These are phyloP conservation scores for Coemansia sp. DNA, from an alignment of 192 early-diverging fungal species.

Conservation along the genomic window DNA sequence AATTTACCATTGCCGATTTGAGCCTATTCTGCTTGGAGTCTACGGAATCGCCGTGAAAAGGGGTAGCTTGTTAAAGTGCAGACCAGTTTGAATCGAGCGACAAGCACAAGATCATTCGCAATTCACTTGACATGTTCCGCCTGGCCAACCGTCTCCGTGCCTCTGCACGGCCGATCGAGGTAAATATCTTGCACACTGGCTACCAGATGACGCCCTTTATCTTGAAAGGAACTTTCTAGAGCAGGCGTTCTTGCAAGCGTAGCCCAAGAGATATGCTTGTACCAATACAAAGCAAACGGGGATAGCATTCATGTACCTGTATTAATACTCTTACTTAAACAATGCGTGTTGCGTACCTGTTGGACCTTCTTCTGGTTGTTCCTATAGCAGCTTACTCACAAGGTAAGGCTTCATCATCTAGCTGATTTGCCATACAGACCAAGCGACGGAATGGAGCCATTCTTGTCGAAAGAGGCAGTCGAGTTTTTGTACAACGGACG, in stretches of 20 bases:
- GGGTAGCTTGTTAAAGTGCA: not conserved
- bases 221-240: not conserved
- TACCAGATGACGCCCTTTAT: not conserved
- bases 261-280: no score
- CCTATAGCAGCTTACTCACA: conserved; percentile 26
- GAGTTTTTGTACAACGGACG: conserved; percentile 53
- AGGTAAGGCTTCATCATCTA: conserved; percentile 31
- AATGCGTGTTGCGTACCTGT: no score
- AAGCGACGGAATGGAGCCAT: conserved; percentile 38
- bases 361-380: not conserved
- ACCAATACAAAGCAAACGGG: no score
- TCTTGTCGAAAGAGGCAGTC: conserved; percentile 36
- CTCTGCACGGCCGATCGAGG: conserved; percentile 31
- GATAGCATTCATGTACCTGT: no score
- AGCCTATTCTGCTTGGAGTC: not conserved
- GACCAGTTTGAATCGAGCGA: no score
- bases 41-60: not conserved
- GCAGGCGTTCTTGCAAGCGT: no score
- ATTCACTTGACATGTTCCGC: conserved; percentile 32
- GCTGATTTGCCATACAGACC: conserved; percentile 33
- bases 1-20: conserved; percentile 2
- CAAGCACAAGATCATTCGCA: not conserved
- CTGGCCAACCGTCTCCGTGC: conserved; percentile 23
- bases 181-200: conserved; percentile 15
- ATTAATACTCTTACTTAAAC: no score